phyloP scores from a whole-genome alignment of 78 protist species.

The Emiliania huxleyi region DNA sequence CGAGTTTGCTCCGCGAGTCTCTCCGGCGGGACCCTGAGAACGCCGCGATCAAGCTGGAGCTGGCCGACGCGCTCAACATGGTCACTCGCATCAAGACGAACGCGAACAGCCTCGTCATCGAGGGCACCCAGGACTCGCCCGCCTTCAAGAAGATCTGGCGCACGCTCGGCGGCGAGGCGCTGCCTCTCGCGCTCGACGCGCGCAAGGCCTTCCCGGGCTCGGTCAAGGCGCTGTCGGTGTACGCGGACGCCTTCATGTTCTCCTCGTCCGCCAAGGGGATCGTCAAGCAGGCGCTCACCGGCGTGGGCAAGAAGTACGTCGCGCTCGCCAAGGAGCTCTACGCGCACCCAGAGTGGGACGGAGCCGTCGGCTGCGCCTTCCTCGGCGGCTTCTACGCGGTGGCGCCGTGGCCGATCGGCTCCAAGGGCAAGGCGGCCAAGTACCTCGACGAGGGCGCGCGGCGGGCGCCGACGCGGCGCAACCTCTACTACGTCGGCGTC shows the following conservation, averaged over 20 bases:
- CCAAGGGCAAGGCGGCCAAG: background rate
- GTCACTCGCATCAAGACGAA: constrained; percentile 16
- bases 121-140: background rate
- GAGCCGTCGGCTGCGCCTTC: background rate
- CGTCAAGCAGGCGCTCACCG: background rate
- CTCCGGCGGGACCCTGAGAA: background rate
- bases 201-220: background rate
- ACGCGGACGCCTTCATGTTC: constrained; percentile 18
- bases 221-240: background rate
- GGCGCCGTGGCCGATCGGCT: constrained; percentile 13
- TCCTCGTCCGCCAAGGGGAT: background rate
- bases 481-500: background rate
- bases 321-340: background rate
- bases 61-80: constrained; percentile 1
- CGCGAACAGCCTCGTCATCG: background rate
- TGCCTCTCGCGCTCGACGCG: background rate
- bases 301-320: background rate
- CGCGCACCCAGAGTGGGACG: background rate
- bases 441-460: background rate
- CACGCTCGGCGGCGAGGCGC: background rate
- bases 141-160: background rate
- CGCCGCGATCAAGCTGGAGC: background rate
- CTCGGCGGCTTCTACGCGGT: background rate
- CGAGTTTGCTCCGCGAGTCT: background rate
- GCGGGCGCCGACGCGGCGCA: background rate